phyloP scores from a whole-genome alignment of 2,329 filamentous ascomycete genomes.

The Knufia fluminis region DNA sequence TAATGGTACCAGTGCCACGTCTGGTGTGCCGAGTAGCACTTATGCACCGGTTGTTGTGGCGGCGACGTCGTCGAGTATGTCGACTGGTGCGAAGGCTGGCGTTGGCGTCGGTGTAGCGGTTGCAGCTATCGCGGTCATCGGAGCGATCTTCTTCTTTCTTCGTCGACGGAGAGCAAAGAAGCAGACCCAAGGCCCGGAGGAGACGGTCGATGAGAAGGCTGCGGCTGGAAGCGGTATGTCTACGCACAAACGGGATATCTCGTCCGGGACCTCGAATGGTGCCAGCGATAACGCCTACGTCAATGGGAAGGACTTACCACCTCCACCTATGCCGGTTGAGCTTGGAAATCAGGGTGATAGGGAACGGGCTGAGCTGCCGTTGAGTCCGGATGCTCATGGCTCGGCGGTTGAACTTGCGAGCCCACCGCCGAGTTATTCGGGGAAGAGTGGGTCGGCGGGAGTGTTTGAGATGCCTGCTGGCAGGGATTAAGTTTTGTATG shows the following conservation, averaged over 20 bases:
- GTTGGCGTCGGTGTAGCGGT: slow-evolving; percentile 16
- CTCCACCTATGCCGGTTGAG: not conserved
- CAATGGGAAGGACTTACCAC: not conserved
- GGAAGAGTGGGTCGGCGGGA: no score
- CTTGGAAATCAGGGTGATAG: not conserved
- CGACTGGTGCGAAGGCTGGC: slow-evolving; percentile 17
- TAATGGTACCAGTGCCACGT: not conserved
- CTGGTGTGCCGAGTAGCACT: not conserved
- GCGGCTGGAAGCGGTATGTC: no score
- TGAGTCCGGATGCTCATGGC: no score
- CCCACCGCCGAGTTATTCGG: no score
- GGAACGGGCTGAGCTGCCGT: no score
- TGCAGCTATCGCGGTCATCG: not conserved
- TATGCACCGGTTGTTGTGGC: not conserved
- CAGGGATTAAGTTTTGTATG: no score
- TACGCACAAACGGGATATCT: no score
- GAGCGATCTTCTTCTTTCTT: not conserved
- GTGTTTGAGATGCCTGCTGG: no score
- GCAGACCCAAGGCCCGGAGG: not conserved
- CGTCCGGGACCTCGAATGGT: no score
- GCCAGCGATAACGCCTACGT: not conserved
- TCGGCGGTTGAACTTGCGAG: no score
- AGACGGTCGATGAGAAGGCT: not conserved
- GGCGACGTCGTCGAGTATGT: slow-evolving; percentile 1
- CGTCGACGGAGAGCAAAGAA: not conserved